Evolutionary conservation across 1,284 basidiomycete species (phyloP).

Genomic region (Xerocomus minutiporus): DNA sequence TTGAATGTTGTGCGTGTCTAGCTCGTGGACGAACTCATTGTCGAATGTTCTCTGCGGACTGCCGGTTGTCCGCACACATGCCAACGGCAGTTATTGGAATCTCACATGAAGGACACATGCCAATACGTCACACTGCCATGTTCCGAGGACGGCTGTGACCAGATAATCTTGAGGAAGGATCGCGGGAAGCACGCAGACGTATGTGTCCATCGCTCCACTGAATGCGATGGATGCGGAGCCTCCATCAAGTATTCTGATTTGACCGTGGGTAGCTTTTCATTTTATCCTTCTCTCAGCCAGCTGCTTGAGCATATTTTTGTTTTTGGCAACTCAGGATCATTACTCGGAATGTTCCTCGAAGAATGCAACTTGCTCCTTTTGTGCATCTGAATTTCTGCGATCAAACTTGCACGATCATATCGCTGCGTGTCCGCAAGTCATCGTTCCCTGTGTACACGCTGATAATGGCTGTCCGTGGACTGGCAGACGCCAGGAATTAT

Average conservation of each 20-base stretch:
- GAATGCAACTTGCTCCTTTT: conserved; percentile 38
- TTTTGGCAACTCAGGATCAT: conserved; percentile 33
- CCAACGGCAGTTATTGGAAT: conserved; percentile 64
- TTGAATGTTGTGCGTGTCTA: conserved; percentile 31
- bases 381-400: conserved; percentile 34
- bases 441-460: conserved; percentile 47
- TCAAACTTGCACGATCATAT: conserved; percentile 36
- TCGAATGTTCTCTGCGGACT: conserved; percentile 60
- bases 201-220: conserved; percentile 35
- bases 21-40: conserved; percentile 81
- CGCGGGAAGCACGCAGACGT: conserved; percentile 34
- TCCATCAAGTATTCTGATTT: conserved; percentile 34
- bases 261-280: conserved; percentile 31
- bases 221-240: conserved; percentile 37
- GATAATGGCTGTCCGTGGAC: conserved; percentile 53
- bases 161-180: conserved; percentile 44
- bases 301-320: conserved; percentile 3
- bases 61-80: conserved; percentile 62
- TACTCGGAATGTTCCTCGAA: conserved; percentile 35
- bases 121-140: conserved; percentile 55
- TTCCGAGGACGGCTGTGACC: conserved; percentile 43
- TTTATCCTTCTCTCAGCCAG: background rate
- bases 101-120: conserved; percentile 63
- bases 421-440: conserved; percentile 36
- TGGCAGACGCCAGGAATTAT: conserved; percentile 41